Conservation (phyloP, 495 filamentous ascomycete genomes). For the Saxophila tyrrhenica region DNA sequence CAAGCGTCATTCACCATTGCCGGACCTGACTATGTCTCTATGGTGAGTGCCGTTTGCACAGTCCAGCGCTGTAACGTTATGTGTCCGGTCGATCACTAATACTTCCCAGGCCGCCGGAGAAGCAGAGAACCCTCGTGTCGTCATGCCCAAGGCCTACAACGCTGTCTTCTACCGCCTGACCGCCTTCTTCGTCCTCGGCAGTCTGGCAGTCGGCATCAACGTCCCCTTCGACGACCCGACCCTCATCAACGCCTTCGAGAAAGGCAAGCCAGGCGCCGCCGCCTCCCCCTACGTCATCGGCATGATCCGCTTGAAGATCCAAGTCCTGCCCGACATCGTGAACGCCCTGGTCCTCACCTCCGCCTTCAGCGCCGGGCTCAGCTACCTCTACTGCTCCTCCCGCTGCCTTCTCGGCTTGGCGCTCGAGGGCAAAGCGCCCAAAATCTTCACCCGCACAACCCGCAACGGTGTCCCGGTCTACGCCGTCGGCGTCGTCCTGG, state of each 20-base stretch:
- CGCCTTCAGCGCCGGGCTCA: constrained; percentile 58
- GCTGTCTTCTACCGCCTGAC: constrained; percentile 77
- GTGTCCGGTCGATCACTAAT: too few species aligned
- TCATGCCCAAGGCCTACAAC: constrained; percentile 64
- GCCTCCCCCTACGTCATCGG: constrained; percentile 56
- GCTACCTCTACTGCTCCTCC: constrained; percentile 69
- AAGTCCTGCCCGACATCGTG: constrained; percentile 56
- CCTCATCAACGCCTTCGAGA: constrained; percentile 21
- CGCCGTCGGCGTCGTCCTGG: constrained; percentile 43
- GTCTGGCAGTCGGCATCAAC: constrained; percentile 46
- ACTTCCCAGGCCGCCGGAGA: constrained; percentile 72
- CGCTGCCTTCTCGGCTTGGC: constrained; percentile 62
- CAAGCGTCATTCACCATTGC: constrained; percentile 36
- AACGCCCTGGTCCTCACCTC: constrained; percentile 62
- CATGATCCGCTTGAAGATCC: constrained; percentile 49
- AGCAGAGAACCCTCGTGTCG: constrained; percentile 60
- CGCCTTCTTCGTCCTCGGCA: constrained; percentile 61
- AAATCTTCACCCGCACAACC: constrained; percentile 43
- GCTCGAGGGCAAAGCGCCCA: constrained; percentile 52
- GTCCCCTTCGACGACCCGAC: constrained; percentile 27
- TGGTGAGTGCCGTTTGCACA: constrained; percentile 22
- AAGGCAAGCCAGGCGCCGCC: constrained; percentile 45
- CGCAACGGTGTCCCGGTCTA: constrained; percentile 48
- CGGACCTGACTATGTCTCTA: constrained; percentile 57
- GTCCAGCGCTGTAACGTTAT: not conserved